Evolutionary conservation across 1,284 basidiomycete species (phyloP).

Genomic region (Malassezia nana): DNA sequence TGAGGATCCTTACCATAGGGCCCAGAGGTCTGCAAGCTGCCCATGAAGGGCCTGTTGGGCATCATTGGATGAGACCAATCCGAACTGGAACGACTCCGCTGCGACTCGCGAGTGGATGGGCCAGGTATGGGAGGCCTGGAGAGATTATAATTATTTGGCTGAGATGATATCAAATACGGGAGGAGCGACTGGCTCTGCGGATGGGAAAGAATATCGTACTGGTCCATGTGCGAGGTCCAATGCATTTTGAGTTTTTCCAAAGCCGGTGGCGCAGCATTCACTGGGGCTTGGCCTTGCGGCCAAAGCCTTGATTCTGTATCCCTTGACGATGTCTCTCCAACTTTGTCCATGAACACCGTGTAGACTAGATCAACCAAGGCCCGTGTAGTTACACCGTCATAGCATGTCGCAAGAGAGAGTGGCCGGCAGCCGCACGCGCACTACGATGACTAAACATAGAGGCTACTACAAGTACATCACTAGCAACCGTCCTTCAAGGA

Average conservation of each 20-base stretch:
- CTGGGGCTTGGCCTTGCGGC: neutral
- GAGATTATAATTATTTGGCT: neutral
- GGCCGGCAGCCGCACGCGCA: neutral
- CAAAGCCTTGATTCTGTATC: neutral
- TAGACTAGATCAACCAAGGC: neutral
- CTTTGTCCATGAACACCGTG: neutral
- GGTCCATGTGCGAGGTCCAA: conserved; percentile 17
- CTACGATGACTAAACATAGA: neutral
- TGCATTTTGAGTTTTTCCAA: conserved; percentile 15
- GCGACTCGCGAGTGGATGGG: neutral
- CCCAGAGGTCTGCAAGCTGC: neutral
- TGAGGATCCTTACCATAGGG: conserved; percentile 7
- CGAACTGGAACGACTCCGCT: neutral
- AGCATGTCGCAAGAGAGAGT: neutral
- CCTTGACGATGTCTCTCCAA: neutral
- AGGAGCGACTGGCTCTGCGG: conserved; percentile 11
- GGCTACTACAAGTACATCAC: neutral
- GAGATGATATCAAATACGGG: conserved; percentile 13
- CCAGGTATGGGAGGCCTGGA: neutral
- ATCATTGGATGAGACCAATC: neutral
- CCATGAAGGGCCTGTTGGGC: neutral
- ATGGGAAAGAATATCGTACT: conserved; percentile 13
- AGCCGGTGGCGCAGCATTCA: neutral
- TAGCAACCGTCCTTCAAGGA: conserved; percentile 3
- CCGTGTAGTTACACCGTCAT: neutral